Percentiles rank a stretch among this genome's conserved stretches.
phyloP scores from a whole-genome alignment of 2,329 filamentous ascomycete species.

The Aspergillus sp. region DNA sequence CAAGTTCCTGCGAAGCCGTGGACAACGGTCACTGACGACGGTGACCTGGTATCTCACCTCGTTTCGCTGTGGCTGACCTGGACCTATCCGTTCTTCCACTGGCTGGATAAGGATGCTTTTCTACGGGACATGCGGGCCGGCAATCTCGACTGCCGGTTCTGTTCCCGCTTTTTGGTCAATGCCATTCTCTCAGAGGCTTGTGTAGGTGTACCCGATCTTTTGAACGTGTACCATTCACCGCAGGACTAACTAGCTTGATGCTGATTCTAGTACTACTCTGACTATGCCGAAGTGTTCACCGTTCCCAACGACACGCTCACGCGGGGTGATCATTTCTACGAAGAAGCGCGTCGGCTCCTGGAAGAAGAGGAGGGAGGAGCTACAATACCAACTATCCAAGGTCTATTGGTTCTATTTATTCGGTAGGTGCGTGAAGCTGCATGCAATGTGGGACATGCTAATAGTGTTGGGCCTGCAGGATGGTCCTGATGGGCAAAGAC shows the following conservation, averaged over 20 bases:
- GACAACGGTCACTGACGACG: conserved; percentile 37
- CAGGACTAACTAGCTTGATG: neutral
- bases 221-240: neutral
- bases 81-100: conserved; percentile 32
- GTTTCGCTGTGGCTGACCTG: conserved; percentile 39
- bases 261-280: conserved; percentile 23
- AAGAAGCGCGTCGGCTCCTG: conserved; percentile 32
- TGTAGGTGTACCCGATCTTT: conserved; percentile 24
- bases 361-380: conserved; percentile 27
- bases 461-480: conserved; percentile 12
- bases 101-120: conserved; percentile 35
- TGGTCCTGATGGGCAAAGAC: conserved; percentile 34
- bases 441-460: neutral
- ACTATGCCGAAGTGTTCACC: conserved; percentile 30
- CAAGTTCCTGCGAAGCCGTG: conserved; percentile 34
- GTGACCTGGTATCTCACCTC: conserved; percentile 36
- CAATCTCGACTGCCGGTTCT: conserved; percentile 29
- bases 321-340: conserved; percentile 32
- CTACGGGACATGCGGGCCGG: conserved; percentile 32
- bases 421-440: conserved; percentile 16
- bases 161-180: conserved; percentile 40
- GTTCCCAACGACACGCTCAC: conserved; percentile 27
- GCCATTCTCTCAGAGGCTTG: conserved; percentile 36
- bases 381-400: conserved; percentile 31
- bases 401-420: conserved; percentile 28